phyloP scores from a whole-genome alignment of 345 rosid genomes.

The Mallotus nudiflorus region DNA sequence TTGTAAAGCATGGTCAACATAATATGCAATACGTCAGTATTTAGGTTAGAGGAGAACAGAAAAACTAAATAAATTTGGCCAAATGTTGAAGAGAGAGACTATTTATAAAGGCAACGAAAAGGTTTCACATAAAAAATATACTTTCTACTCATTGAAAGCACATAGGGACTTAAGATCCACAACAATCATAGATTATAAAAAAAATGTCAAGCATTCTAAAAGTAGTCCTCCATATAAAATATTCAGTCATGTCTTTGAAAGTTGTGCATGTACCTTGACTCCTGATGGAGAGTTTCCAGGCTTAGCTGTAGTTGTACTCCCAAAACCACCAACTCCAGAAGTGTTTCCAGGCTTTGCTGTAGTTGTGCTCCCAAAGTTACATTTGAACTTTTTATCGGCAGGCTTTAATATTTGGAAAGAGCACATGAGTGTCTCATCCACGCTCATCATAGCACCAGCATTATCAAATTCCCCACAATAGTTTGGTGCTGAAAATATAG shows the following conservation, averaged over 20 bases:
- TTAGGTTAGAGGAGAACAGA: neutral
- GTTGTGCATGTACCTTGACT: slow-evolving; percentile 44
- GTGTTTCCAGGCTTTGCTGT: slow-evolving; percentile 48
- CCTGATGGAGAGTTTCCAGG: slow-evolving; percentile 49
- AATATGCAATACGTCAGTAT: neutral
- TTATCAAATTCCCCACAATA: slow-evolving; percentile 87
- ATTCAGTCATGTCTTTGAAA: slow-evolving; percentile 1
- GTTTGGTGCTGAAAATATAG: slow-evolving; percentile 86
- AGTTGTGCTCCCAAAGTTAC: slow-evolving; percentile 42
- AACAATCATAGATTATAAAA: neutral
- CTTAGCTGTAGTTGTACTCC: slow-evolving; percentile 49
- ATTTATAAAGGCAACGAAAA: neutral
- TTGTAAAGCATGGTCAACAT: neutral
- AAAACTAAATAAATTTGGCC: slow-evolving; percentile 2
- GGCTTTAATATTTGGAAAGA: slow-evolving; percentile 86
- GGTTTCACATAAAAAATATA: neutral
- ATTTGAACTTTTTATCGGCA: slow-evolving; percentile 35
- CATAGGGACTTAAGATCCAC: neutral
- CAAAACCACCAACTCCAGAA: slow-evolving; percentile 43
- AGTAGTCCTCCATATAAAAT: neutral
- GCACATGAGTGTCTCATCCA: slow-evolving; percentile 74
- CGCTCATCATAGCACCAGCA: slow-evolving; percentile 91
- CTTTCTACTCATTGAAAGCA: neutral
- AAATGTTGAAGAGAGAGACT: neutral
- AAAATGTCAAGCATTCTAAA: neutral